A percentile compares a stretch with the other conserved stretches of the same genome.
phyloP scores from a whole-genome alignment of 345 rosid genomes.

The Gossypium thurberi region DNA sequence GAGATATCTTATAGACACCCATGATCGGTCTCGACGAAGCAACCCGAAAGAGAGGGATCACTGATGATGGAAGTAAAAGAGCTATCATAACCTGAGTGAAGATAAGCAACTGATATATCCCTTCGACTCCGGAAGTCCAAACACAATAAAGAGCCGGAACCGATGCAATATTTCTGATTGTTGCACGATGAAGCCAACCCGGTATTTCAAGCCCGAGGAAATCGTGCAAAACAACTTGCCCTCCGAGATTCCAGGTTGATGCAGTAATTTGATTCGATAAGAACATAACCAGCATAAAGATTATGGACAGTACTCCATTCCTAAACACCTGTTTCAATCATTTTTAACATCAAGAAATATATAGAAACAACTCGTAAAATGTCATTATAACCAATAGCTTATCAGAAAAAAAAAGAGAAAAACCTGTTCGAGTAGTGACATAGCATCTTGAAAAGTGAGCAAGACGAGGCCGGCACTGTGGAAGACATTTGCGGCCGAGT shows the following conservation, averaged over 20 bases:
- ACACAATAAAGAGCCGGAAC: constrained; percentile 83
- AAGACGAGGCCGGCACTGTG: constrained; percentile 62
- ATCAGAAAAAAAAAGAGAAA: constrained; percentile 14
- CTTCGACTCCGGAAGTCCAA: constrained; percentile 88
- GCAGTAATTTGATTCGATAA: constrained; percentile 70
- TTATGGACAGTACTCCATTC: constrained; percentile 54
- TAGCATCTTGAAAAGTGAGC: constrained; percentile 83
- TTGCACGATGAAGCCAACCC: constrained; percentile 82
- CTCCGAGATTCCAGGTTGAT: constrained; percentile 73
- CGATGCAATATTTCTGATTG: constrained; percentile 69
- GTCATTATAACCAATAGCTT: constrained; percentile 8
- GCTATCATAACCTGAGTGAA: constrained; percentile 79
- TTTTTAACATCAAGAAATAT: neutral
- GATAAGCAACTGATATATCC: constrained; percentile 79
- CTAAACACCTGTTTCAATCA: constrained; percentile 51
- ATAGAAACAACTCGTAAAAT: neutral
- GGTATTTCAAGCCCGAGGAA: constrained; percentile 81
- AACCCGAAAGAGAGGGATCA: constrained; percentile 83
- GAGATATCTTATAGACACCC: constrained; percentile 82
- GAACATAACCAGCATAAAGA: constrained; percentile 51
- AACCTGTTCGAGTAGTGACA: constrained; percentile 93
- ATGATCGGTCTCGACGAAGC: constrained; percentile 78
- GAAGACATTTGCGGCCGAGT: constrained; percentile 77
- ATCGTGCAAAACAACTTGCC: constrained; percentile 64
- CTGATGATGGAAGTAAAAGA: constrained; percentile 81